Percentiles rank a stretch among this genome's conserved stretches.
These are phyloP conservation scores for Claviceps digitariae DNA, from an alignment of 2,329 filamentous ascomycete genomes.

Conservation along the genomic window DNA sequence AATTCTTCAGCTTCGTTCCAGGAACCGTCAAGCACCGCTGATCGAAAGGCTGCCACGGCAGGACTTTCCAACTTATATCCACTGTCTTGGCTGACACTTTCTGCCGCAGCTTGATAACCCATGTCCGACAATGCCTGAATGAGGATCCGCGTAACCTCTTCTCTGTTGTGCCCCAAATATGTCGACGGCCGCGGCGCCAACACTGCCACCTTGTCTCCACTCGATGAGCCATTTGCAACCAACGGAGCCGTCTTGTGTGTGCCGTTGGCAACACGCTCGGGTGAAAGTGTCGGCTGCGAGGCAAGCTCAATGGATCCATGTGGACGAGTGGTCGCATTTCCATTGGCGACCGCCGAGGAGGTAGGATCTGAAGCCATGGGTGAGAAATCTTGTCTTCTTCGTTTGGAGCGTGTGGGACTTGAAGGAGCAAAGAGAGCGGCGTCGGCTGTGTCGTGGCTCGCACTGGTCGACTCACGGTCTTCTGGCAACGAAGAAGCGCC, in stretches of 20 bases:
- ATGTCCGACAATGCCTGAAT: constrained; percentile 85
- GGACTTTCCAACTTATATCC: constrained; percentile 77
- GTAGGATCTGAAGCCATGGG: constrained; percentile 53
- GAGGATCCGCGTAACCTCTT: constrained; percentile 84
- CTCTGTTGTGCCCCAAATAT: constrained; percentile 78
- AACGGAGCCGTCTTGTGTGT: constrained; percentile 27
- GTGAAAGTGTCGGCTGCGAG: constrained; percentile 10
- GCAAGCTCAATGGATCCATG: constrained; percentile 28
- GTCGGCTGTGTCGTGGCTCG: constrained; percentile 10
- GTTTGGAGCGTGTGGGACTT: constrained; percentile 20
- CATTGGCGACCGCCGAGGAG: constrained; percentile 38
- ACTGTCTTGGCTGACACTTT: constrained; percentile 64
- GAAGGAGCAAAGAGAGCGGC: constrained; percentile 6
- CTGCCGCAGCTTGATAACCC: constrained; percentile 69
- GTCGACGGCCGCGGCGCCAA: constrained; percentile 12
- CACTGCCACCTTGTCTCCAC: constrained; percentile 13
- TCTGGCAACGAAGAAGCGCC: constrained; percentile 24
- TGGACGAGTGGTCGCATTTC: constrained; percentile 27
- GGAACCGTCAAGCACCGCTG: constrained; percentile 62
- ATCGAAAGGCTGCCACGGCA: constrained; percentile 74
- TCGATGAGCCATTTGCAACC: constrained; percentile 41
- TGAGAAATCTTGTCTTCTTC: constrained; percentile 41
- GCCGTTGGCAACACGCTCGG: constrained; percentile 29
- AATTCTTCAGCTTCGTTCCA: constrained; percentile 81
- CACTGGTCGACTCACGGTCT: constrained; percentile 12